These are phyloP conservation scores for Saturnispora ahearnii DNA, from an alignment of 805 yeast genomes.

Conservation along the genomic window DNA sequence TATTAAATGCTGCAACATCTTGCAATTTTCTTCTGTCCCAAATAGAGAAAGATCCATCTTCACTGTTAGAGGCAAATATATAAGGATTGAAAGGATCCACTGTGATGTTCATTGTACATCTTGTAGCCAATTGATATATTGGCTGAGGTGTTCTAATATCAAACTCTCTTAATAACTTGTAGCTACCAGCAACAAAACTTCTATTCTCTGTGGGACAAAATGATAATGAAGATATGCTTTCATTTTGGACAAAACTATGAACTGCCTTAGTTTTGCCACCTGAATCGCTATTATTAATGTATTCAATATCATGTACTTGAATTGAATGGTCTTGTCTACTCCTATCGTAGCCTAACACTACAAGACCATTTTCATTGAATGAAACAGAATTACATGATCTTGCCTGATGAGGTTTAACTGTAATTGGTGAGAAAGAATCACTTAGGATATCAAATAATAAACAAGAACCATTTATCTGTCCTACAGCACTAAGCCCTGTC, in stretches of 20 bases:
- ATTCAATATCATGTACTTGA: slow-evolving; percentile 63
- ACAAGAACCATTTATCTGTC: slow-evolving; percentile 62
- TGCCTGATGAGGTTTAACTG: slow-evolving; percentile 51
- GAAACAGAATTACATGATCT: slow-evolving; percentile 71
- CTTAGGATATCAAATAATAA: slow-evolving; percentile 51
- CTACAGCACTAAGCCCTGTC: slow-evolving; percentile 61
- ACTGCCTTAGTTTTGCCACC: slow-evolving; percentile 38
- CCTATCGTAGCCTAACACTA: slow-evolving; percentile 75
- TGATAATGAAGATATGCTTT: slow-evolving; percentile 57
- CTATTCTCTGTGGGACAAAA: slow-evolving; percentile 53
- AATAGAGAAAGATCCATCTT: slow-evolving; percentile 74
- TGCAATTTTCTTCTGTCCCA: slow-evolving; percentile 68
- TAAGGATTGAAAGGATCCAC: slow-evolving; percentile 60
- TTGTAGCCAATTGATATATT: slow-evolving; percentile 64
- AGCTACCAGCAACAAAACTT: slow-evolving; percentile 61
- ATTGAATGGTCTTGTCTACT: slow-evolving; percentile 68
- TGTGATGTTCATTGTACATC: slow-evolving; percentile 57
- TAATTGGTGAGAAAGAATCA: slow-evolving; percentile 20
- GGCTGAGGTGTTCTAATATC: slow-evolving; percentile 63
- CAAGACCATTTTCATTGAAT: slow-evolving; percentile 52
- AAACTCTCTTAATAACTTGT: slow-evolving; percentile 67
- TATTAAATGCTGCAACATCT: slow-evolving; percentile 13
- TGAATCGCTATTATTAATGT: slow-evolving; percentile 36
- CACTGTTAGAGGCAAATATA: slow-evolving; percentile 67
- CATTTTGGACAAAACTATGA: slow-evolving; percentile 57